Evolutionary conservation across 176 grass and related monocot species (phyloP), one percentile per base, ranked within the genome.

Genomic region (Cenchrus purpureus): DNA sequence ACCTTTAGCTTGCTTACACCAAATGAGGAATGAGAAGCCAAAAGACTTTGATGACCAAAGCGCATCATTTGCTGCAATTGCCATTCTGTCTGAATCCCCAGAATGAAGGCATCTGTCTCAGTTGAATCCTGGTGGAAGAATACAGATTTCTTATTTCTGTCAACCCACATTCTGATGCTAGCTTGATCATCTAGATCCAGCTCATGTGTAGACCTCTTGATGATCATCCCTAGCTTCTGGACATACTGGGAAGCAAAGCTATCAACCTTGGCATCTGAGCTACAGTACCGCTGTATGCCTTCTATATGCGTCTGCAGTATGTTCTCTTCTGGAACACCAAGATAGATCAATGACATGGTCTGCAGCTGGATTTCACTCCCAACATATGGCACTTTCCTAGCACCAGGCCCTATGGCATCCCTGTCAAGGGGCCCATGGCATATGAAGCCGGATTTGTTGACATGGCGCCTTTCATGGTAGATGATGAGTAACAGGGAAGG

Each of bases 1-100:
- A 98, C 92, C 95, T 98, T 98, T 49, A 98, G 82, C 85, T 98
- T 98, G 87, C 89, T 95, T 77, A 98, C 90, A 74, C 95, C 92
- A 65, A 95, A 98, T 9, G 89, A 91, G 16, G 91, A 98, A 64
- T 94, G 90, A 75, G 80, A 91, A 16, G 95, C 95, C 72, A 94
- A 71, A 70, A 94, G 82, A 60, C 86, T 89, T 75, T 89, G 90
- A 81, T 97, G 95, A 62, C 95, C 86, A 78, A 97, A 97, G 68
- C 92, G 88, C 71, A 94, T 86, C 92, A 94, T 97, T 79, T 97
- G 92, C 77, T 94, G 95, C 34, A 91, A 80, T 52, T 97, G 92
- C 95, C 92, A 97, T 49, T 97, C 90, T 25, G 95, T 97, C 86
- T 97, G 92, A 28, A 97, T 94, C 60, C 92, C 95, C 34, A 97